Conservation (phyloP, 202 grass and related monocot species). For the Eragrostis tef region DNA sequence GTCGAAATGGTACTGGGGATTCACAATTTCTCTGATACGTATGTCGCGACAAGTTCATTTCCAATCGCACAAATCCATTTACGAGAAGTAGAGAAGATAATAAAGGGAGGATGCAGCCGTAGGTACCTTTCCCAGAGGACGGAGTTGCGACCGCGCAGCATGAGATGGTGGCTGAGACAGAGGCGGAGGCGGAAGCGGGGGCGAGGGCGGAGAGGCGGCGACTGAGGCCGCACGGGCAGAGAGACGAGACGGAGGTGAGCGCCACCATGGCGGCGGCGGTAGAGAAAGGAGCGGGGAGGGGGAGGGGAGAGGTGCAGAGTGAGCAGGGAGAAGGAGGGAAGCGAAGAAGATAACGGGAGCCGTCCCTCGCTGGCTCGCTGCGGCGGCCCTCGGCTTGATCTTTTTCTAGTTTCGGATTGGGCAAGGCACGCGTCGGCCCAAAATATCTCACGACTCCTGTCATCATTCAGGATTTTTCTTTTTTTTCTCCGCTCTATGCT, state of each 20-base stretch:
- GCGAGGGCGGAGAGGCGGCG: constrained; percentile 43
- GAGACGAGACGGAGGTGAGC: constrained; percentile 65
- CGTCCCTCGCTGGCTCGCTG: not conserved
- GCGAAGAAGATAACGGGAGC: constrained; percentile 43
- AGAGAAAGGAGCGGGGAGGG: not conserved
- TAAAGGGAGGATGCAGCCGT: not conserved
- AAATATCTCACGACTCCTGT: not conserved
- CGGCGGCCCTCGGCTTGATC: not conserved
- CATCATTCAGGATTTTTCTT: not conserved
- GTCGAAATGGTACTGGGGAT: not conserved
- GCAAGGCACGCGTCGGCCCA: not conserved
- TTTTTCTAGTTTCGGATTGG: not conserved
- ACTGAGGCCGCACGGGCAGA: constrained; percentile 64
- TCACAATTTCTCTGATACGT: not conserved
- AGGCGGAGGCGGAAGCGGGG: constrained; percentile 43
- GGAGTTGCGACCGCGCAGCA: constrained; percentile 53
- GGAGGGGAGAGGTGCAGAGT: not conserved
- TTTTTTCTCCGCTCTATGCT: not conserved
- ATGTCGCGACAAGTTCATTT: not conserved
- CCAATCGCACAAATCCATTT: not conserved
- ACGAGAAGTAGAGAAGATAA: not conserved
- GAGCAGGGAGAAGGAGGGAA: constrained; percentile 2
- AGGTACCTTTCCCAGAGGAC: constrained; percentile 44
- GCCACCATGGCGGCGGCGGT: constrained; percentile 62
- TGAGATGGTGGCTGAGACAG: constrained; percentile 45